A percentile compares a stretch with the other conserved stretches of the same genome.
Conservation (phyloP, 495 filamentous ascomycete genomes). For the Penicillium herquei region DNA sequence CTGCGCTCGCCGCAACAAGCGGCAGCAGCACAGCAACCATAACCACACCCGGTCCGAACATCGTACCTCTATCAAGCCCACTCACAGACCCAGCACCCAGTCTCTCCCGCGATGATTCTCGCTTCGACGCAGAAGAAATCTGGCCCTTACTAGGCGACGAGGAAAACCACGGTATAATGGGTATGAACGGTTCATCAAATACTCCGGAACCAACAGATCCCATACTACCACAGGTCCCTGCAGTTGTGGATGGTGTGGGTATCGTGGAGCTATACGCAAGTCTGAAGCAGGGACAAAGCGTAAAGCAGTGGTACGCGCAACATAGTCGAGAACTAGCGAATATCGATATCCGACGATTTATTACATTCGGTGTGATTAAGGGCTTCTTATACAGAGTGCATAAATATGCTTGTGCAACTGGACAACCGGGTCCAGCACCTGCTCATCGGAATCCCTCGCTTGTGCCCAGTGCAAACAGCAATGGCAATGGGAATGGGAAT, state of each 20-base stretch:
- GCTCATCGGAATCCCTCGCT: constrained; percentile 21
- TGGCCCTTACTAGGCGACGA: constrained; percentile 40
- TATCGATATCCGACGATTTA: constrained; percentile 85
- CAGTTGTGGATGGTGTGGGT: constrained; percentile 38
- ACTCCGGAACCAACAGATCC: not conserved
- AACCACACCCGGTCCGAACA: not conserved
- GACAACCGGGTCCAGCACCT: constrained; percentile 31
- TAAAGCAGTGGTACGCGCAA: constrained; percentile 77
- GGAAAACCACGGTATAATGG: constrained; percentile 8
- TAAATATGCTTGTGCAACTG: constrained; percentile 74
- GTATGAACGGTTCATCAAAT: not conserved
- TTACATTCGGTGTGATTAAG: constrained; percentile 95
- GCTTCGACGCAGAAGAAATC: constrained; percentile 41
- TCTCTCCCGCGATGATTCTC: constrained; percentile 21
- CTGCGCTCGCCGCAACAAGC: constrained; percentile 3
- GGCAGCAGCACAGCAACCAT: constrained; percentile 6
- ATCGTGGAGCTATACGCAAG: constrained; percentile 68
- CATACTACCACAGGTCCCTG: not conserved
- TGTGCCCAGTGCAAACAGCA: not conserved
- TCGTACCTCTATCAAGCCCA: constrained; percentile 15
- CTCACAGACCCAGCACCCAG: constrained; percentile 20
- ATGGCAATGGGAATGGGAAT: not conserved
- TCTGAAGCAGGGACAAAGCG: constrained; percentile 71
- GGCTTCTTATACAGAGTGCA: constrained; percentile 93
- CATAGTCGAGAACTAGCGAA: constrained; percentile 64